Percentiles rank a stretch among this genome's conserved stretches.
phyloP scores from a whole-genome alignment of 345 rosid genomes.

The Hibiscus syriacus region DNA sequence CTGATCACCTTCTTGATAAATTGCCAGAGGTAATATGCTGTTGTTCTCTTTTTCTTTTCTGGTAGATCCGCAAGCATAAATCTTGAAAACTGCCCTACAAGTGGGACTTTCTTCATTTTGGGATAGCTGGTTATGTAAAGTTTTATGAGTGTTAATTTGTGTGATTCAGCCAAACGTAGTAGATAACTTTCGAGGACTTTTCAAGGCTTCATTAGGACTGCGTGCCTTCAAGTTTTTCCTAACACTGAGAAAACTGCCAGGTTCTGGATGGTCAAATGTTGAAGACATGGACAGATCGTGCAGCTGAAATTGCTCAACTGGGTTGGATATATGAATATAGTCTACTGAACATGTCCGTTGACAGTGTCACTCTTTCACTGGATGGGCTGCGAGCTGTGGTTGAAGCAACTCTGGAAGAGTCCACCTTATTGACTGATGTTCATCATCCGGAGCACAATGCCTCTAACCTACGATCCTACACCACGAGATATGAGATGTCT shows the following conservation, averaged over 20 bases:
- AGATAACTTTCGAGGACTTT: not conserved
- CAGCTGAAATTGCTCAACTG: conserved; percentile 67
- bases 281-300: conserved; percentile 81
- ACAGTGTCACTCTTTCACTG: conserved; percentile 72
- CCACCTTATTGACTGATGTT: conserved; percentile 52
- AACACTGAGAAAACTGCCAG: conserved; percentile 28
- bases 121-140: not conserved
- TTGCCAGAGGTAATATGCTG: conserved; percentile 57
- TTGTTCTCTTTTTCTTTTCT: not conserved
- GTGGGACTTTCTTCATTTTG: not conserved
- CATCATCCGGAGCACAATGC: conserved; percentile 68
- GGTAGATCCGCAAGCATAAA: not conserved
- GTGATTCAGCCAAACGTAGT: not conserved
- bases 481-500: conserved; percentile 70
- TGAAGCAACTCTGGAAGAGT: conserved; percentile 85
- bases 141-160: not conserved
- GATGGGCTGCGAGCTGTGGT: conserved; percentile 73
- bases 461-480: conserved; percentile 52
- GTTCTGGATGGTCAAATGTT: conserved; percentile 88
- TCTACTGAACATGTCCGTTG: conserved; percentile 49
- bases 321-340: conserved; percentile 53
- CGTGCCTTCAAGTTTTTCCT: conserved; percentile 2
- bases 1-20: conserved; percentile 47
- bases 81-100: not conserved
- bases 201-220: not conserved